phyloP scores from a whole-genome alignment of 2,329 filamentous ascomycete species.

The Penicillium freii region DNA sequence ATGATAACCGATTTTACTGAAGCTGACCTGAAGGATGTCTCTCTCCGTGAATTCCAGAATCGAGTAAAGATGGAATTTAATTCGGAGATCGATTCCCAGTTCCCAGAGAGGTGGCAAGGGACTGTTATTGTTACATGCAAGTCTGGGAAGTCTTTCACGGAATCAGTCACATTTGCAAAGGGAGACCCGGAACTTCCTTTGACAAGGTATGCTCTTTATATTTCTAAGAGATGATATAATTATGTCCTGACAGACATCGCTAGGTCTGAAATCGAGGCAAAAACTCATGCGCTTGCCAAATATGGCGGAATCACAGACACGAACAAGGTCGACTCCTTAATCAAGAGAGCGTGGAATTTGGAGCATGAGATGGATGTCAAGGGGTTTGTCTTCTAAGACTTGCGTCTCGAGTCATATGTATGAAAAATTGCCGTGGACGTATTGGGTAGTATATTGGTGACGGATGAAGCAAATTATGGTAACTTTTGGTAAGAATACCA shows the following conservation, averaged over 20 bases:
- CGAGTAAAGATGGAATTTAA: constrained; percentile 7
- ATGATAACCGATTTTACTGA: constrained; percentile 35
- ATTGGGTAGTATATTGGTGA: background rate
- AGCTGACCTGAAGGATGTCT: constrained; percentile 23
- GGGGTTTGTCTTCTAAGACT: constrained; percentile 20
- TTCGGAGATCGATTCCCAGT: constrained; percentile 29
- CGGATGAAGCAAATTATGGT: background rate
- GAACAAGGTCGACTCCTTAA: constrained; percentile 17
- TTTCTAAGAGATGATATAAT: too few relatives aligned
- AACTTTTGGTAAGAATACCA: background rate
- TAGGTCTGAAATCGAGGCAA: constrained; percentile 24
- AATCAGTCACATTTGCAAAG: constrained; percentile 29
- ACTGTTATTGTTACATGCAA: constrained; percentile 28
- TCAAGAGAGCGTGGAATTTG: constrained; percentile 23
- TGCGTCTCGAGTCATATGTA: background rate
- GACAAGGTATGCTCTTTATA: constrained; percentile 22
- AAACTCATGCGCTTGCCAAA: constrained; percentile 19
- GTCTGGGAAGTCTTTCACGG: constrained; percentile 20
- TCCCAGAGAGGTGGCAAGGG: constrained; percentile 31
- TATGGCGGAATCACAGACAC: constrained; percentile 25
- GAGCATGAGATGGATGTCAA: constrained; percentile 18
- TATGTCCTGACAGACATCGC: background rate
- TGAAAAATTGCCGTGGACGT: too few relatives aligned
- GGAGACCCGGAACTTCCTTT: constrained; percentile 31
- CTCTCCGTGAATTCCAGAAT: constrained; percentile 27